These are phyloP conservation scores for Taxillus chinensis DNA, from an alignment of 164 flowering plant species.

Conservation along the genomic window DNA sequence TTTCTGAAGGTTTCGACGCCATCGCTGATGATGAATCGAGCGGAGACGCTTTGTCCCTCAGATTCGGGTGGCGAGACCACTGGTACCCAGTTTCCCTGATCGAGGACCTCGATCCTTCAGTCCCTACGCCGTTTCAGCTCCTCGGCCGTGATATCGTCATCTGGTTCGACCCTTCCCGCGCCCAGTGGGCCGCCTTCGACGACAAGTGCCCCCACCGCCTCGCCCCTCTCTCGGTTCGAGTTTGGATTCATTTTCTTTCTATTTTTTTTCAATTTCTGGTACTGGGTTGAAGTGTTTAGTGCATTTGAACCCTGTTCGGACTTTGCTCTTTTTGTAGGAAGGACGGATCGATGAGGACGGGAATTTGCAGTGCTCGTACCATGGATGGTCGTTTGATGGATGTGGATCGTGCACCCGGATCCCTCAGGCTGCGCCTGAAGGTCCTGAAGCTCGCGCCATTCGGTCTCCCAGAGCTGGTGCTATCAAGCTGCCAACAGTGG, in stretches of 20 bases:
- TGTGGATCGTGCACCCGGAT: slow-evolving; percentile 69
- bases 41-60: slow-evolving; percentile 26
- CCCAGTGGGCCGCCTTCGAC: slow-evolving; percentile 79
- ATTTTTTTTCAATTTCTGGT: background rate
- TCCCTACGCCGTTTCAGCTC: slow-evolving; percentile 86
- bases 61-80: slow-evolving; percentile 83
- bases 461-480: slow-evolving; percentile 78
- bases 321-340: slow-evolving; percentile 34
- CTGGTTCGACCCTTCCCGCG: slow-evolving; percentile 55
- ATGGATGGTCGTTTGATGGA: slow-evolving; percentile 88
- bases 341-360: slow-evolving; percentile 94
- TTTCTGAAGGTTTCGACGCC: slow-evolving; percentile 4
- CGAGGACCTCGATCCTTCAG: slow-evolving; percentile 67
- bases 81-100: slow-evolving; percentile 94
- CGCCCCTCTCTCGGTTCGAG: slow-evolving; percentile 81
- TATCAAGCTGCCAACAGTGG: slow-evolving; percentile 68
- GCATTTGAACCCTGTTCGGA: background rate
- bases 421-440: slow-evolving; percentile 73
- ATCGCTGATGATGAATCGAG: slow-evolving; percentile 13
- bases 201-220: slow-evolving; percentile 94
- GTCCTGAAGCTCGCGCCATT: slow-evolving; percentile 82
- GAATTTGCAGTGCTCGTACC: slow-evolving; percentile 86
- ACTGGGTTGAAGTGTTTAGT: too few species aligned
- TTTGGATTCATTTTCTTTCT: background rate
- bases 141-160: slow-evolving; percentile 81